Percentiles rank a stretch among this genome's conserved stretches.
Evolutionary conservation across 2,329 filamentous ascomycete genomes (phyloP).

Genomic region (Ophiostoma sp.): DNA sequence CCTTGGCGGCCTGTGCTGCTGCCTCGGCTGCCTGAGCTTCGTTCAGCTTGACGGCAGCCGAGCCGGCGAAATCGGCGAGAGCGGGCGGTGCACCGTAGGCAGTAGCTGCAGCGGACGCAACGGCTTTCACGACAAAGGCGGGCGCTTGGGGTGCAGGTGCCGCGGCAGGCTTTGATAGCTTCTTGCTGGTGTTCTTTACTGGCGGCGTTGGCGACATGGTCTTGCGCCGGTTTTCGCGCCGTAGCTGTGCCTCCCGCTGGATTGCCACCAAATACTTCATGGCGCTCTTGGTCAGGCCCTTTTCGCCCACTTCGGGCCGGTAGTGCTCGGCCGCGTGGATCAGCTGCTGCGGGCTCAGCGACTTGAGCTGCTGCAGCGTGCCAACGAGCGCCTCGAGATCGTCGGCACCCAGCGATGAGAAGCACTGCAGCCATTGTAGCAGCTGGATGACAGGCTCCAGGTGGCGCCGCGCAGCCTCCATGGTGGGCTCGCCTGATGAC

Average conservation of each 20-base stretch:
- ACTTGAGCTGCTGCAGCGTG: conserved; percentile 84
- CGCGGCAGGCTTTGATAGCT: not conserved
- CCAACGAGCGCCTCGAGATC: conserved; percentile 85
- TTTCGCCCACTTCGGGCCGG: conserved; percentile 91
- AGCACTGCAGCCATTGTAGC: conserved; percentile 96
- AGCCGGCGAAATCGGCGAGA: not conserved
- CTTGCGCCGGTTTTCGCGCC: conserved; percentile 55
- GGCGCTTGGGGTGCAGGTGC: not conserved
- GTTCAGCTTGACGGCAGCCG: conserved; percentile 25
- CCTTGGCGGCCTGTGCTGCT: not conserved
- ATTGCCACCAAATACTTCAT: conserved; percentile 81
- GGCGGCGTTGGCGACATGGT: conserved; percentile 47
- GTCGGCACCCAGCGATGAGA: conserved; percentile 83
- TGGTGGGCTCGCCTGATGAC: conserved; percentile 79
- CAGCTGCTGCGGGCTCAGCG: conserved; percentile 81
- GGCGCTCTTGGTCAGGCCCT: conserved; percentile 81
- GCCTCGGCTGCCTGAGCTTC: not conserved
- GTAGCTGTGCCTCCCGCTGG: conserved; percentile 69
- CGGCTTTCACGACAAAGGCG: not conserved
- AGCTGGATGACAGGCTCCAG: conserved; percentile 89
- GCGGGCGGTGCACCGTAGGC: conserved; percentile 2
- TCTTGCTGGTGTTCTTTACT: conserved; percentile 26
- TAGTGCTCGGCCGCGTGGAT: conserved; percentile 93
- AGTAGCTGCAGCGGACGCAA: not conserved
- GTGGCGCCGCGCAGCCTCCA: conserved; percentile 81